Base-by-base conservation (phyloP, 768 basidiomycete species). In the Nevesoporus exiguus region DNA sequence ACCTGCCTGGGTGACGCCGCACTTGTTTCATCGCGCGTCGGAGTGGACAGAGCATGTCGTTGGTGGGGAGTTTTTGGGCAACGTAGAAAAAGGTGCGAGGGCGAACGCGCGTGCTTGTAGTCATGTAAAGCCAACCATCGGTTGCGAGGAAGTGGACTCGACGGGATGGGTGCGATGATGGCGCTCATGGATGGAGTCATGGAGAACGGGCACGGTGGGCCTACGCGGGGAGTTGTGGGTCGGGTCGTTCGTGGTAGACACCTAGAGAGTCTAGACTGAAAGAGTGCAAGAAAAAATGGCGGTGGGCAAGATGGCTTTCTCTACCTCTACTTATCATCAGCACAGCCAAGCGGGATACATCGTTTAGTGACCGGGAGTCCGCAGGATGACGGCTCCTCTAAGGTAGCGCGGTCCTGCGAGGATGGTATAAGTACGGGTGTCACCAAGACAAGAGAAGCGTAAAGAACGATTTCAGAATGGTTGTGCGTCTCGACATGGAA, bases 51-150 rank as follows among this genome's bases (percentile, higher is more conserved):
- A 77, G 42, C 65, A 76, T 27, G 74, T 76, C 5, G 49, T 73
- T 0, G 56, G 72, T n/a, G n/a, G 10, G 70, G 75, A 0, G 72
- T 78, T 10, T 83, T 82, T 19, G 64, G 15, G 79, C 80, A 5
- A 61, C 79, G 29, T 84, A 83, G 83, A 73, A 67, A 2, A 55
- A 75, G 1, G 9, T 27, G 1, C 71, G 67, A 0, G 25, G 29
- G 5, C 58, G 74, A 25, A 80, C 76, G 0, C 73, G 84, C 34
- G 71, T 81, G 14, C 70, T 84, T 2, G 81, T 61, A 72, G 80
- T 37, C 75, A 80, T 39, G 63, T 71, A 24, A 56, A 66, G 4
- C 63, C 65, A 33, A 69, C 62, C 0, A 62, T 83, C 6, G 37
- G 44, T 1, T 67, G 79, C 47, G 24, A 52, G 0, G 68, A 70